Percentiles rank a stretch among this genome's conserved stretches.
Conservation (phyloP, 257 asterid genomes). For the Nemophila menziesii region DNA sequence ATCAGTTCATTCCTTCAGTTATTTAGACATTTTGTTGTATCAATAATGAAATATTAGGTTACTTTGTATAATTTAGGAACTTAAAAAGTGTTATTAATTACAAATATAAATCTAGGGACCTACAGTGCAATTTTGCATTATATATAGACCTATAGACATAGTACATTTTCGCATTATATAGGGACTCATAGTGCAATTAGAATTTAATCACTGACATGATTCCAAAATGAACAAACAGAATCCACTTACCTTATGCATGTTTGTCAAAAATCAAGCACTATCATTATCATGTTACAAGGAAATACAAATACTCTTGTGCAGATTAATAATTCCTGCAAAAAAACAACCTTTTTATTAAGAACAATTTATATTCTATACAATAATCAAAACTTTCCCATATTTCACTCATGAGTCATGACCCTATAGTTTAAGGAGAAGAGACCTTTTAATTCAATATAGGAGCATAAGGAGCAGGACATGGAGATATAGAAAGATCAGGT, state of each 20-base stretch:
- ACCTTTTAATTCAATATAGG: slow-evolving; percentile 62
- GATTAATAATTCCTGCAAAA: background rate
- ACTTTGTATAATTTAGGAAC: no score
- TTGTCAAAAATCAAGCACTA: background rate
- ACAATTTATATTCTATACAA: background rate
- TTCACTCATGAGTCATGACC: background rate
- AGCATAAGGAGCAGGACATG: slow-evolving; percentile 91
- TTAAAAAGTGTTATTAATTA: no score
- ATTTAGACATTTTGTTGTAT: no score
- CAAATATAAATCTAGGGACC: no score
- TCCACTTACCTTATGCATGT: slow-evolving; percentile 7
- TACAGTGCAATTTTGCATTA: no score
- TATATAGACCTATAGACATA: no score
- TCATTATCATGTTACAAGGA: background rate
- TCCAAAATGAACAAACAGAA: no score
- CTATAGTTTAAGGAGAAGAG: slow-evolving; percentile 1
- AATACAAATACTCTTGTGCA: background rate
- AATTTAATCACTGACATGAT: no score
- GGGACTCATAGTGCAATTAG: no score
- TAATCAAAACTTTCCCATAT: background rate
- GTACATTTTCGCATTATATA: no score
- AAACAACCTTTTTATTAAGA: background rate
- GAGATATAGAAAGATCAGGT: slow-evolving; percentile 75
- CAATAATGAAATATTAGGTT: no score
- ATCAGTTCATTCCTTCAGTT: no score